phyloP scores from a whole-genome alignment of 176 grass and related monocot species.

The Pharus latifolius region DNA sequence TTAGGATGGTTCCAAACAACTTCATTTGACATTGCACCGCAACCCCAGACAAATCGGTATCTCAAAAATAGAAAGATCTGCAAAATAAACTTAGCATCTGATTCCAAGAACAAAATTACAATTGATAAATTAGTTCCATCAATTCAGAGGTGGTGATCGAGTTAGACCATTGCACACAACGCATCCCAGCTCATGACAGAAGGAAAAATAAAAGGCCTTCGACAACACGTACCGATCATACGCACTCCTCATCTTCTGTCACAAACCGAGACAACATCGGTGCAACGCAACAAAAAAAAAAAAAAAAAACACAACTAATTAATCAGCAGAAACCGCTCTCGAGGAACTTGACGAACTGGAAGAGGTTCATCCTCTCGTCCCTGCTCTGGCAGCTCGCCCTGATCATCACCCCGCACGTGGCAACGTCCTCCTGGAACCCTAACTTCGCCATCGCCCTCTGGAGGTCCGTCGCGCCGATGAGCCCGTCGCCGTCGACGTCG shows the following conservation, averaged over 20 bases:
- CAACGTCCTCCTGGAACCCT: slow-evolving; percentile 43
- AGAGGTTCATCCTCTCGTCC: slow-evolving; percentile 37
- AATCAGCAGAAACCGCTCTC: slow-evolving; percentile 17
- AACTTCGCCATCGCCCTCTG: slow-evolving; percentile 34
- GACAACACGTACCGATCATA: background rate
- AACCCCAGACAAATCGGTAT: too few relatives aligned
- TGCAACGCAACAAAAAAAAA: background rate
- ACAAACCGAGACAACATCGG: background rate
- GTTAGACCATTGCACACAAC: slow-evolving; percentile 19
- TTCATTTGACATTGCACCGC: too few relatives aligned
- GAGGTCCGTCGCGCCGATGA: slow-evolving; percentile 62
- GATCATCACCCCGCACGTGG: slow-evolving; percentile 54
- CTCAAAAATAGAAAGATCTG: too few relatives aligned
- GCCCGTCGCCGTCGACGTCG: slow-evolving; percentile 54
- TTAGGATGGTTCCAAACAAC: too few relatives aligned
- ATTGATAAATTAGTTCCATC: background rate
- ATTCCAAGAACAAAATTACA: too few relatives aligned
- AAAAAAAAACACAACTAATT: background rate
- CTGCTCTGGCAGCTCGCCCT: background rate
- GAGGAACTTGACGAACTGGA: slow-evolving; percentile 45
- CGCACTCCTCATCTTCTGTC: slow-evolving; percentile 1
- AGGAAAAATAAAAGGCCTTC: slow-evolving; percentile 27
- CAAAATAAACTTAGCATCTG: too few relatives aligned
- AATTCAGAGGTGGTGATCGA: slow-evolving; percentile 11
- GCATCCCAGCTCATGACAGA: background rate